Conservation (phyloP, 2,329 filamentous ascomycete genomes). For the Acephala macrosclerotiorum region DNA sequence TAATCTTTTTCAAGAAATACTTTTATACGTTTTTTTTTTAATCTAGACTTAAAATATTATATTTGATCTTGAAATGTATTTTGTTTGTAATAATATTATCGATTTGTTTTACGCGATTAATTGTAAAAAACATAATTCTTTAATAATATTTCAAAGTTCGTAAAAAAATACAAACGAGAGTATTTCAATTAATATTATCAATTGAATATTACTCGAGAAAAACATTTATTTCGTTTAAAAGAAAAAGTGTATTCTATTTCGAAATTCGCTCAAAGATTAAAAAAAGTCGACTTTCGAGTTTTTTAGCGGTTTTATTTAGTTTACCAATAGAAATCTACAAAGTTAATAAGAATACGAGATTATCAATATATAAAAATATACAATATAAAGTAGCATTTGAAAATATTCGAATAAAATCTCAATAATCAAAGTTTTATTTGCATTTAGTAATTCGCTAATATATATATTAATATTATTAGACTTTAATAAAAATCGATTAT, state of each 20-base stretch:
- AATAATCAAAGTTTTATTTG: slow-evolving; percentile 30
- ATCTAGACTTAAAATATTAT: slow-evolving; percentile 25
- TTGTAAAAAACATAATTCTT: slow-evolving; percentile 48
- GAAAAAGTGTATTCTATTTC: slow-evolving; percentile 31
- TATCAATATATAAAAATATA: background rate
- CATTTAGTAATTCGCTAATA: slow-evolving; percentile 22
- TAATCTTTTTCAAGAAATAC: slow-evolving; percentile 2
- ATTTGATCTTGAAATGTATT: slow-evolving; percentile 32
- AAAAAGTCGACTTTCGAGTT: slow-evolving; percentile 49
- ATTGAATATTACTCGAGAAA: slow-evolving; percentile 22
- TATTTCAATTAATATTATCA: slow-evolving; percentile 20
- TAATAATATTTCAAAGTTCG: slow-evolving; percentile 48
- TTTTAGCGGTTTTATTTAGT: slow-evolving; percentile 10
- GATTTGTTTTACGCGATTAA: slow-evolving; percentile 36
- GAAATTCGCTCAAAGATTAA: slow-evolving; percentile 54
- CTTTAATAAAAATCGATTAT: background rate
- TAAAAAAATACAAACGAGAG: slow-evolving; percentile 42
- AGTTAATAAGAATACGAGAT: background rate
- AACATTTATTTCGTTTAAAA: slow-evolving; percentile 35
- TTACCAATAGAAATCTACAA: slow-evolving; percentile 16
- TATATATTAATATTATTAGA: slow-evolving; percentile 13
- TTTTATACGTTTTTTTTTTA: slow-evolving; percentile 7
- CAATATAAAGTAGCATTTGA: slow-evolving; percentile 10
- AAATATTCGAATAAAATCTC: slow-evolving; percentile 24
- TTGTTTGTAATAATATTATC: slow-evolving; percentile 25